Evolutionary conservation across 257 asterid species (phyloP).

Genomic region (Jaltomata sinuosa): DNA sequence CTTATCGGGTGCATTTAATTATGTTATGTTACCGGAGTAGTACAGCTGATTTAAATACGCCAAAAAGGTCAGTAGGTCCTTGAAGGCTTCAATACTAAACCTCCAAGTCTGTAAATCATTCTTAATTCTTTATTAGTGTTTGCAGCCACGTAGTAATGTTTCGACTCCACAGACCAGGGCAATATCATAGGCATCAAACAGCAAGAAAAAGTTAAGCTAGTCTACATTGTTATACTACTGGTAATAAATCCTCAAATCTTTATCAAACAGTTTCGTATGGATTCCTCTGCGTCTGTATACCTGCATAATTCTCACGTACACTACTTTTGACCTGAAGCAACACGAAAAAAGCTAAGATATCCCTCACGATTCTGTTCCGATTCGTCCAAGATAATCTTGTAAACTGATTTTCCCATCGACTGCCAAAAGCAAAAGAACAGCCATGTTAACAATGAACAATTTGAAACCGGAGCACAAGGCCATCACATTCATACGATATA

Average conservation of each 20-base stretch:
- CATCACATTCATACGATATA: background rate
- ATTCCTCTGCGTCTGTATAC: background rate
- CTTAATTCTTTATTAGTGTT: background rate
- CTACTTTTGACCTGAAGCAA: background rate
- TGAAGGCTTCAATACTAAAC: no score
- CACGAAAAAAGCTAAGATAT: background rate
- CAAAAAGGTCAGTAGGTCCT: no score
- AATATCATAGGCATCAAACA: background rate
- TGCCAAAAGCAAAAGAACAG: background rate
- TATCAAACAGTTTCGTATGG: background rate
- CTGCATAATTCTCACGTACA: background rate
- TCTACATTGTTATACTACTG: background rate
- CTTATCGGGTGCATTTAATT: no score
- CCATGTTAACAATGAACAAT: background rate
- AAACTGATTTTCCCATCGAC: background rate
- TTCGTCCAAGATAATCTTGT: background rate
- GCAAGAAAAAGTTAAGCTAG: background rate
- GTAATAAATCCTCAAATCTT: background rate
- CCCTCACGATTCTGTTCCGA: background rate
- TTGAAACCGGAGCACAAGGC: background rate
- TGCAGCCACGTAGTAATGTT: background rate
- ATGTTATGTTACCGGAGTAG: no score
- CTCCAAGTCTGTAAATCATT: no score
- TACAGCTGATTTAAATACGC: no score
- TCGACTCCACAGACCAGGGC: background rate